phyloP scores from a whole-genome alignment of 148 eudicot genomes.

The Rhododendron ferrugineum region DNA sequence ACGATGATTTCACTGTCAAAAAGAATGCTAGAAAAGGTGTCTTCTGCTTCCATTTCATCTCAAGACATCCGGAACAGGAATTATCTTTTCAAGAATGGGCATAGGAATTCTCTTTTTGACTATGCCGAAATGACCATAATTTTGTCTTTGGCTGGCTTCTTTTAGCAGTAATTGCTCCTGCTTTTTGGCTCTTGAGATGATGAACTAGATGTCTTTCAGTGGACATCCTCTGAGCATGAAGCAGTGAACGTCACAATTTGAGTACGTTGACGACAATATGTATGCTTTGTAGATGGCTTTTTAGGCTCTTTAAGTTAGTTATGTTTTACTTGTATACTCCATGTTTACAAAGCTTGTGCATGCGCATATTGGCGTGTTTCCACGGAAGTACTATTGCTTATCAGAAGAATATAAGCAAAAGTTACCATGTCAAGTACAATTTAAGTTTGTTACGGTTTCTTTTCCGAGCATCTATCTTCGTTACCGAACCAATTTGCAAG shows the following conservation, averaged over 20 bases:
- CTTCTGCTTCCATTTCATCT: too few species aligned
- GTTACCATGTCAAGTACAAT: neutral
- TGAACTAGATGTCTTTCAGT: too few species aligned
- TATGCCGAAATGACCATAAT: neutral
- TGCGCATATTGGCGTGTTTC: too few species aligned
- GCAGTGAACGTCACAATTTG: neutral
- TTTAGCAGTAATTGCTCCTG: neutral
- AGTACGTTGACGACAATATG: neutral
- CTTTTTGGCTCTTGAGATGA: neutral
- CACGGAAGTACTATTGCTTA: too few species aligned
- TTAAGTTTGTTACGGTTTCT: neutral
- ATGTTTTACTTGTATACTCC: neutral
- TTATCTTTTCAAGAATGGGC: too few species aligned
- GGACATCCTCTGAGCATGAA: neutral
- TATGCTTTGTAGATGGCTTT: too few species aligned
- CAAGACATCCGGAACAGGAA: too few species aligned
- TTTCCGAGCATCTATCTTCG: too few species aligned
- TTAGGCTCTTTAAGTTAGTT: neutral
- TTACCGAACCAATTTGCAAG: too few species aligned
- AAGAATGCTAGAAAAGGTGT: too few species aligned
- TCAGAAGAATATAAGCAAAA: too few species aligned
- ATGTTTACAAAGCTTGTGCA: neutral
- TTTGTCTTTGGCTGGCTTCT: neutral
- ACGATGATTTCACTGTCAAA: neutral
- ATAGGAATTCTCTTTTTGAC: too few species aligned